Conservation (phyloP, 192 early-diverging fungal genomes). For the Coemansia sp. region DNA sequence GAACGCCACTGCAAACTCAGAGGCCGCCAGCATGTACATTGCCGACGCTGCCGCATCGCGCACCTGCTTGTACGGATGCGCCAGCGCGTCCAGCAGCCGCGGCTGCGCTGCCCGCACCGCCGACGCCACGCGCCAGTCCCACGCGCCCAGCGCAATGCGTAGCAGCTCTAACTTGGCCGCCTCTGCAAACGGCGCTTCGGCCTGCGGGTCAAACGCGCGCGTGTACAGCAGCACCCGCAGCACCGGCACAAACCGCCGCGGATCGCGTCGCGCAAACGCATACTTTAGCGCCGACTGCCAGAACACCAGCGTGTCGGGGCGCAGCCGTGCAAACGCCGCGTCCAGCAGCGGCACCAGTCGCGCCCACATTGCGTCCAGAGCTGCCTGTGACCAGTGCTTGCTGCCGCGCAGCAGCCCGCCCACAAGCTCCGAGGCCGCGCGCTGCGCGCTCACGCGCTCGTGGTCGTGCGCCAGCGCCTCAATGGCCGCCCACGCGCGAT, state of each 20-base stretch:
- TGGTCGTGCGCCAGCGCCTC: constrained; percentile 46
- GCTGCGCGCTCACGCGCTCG: constrained; percentile 73
- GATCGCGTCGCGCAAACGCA: constrained; percentile 65
- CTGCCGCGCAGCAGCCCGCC: constrained; percentile 79
- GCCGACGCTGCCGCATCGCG: constrained; percentile 70
- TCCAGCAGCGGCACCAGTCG: constrained; percentile 64
- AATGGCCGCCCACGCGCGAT: constrained; percentile 55
- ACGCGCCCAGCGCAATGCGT: constrained; percentile 56
- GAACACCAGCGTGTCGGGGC: constrained; percentile 68
- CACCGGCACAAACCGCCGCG: constrained; percentile 72
- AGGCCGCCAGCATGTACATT: constrained; percentile 63
- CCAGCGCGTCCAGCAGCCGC: constrained; percentile 49
- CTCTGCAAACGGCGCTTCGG: constrained; percentile 81
- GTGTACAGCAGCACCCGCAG: constrained; percentile 62
- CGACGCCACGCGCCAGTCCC: constrained; percentile 70
- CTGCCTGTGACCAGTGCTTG: constrained; percentile 73
- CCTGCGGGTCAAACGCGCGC: constrained; percentile 62
- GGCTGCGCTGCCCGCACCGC: constrained; percentile 26
- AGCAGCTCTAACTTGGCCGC: constrained; percentile 73
- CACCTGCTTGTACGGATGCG: constrained; percentile 88
- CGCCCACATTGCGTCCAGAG: constrained; percentile 59
- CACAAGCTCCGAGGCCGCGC: constrained; percentile 75
- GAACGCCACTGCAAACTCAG: constrained; percentile 60
- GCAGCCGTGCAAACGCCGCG: constrained; percentile 59
- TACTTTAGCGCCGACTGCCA: constrained; percentile 74